These are phyloP conservation scores for Tilletia indica DNA, from an alignment of 1,284 basidiomycete genomes.

Conservation along the genomic window DNA sequence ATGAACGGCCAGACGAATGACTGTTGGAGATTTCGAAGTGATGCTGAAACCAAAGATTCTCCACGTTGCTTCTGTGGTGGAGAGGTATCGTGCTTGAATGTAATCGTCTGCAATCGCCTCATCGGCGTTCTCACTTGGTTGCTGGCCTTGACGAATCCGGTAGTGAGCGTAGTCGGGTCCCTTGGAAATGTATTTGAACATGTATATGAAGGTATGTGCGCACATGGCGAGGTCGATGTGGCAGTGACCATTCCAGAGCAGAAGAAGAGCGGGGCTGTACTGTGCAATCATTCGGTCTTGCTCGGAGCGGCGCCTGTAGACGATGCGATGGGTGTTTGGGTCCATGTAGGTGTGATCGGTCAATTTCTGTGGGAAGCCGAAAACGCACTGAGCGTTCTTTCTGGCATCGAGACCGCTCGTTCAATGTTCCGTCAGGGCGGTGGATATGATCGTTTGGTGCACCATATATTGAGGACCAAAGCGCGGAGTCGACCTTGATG, in stretches of 20 bases:
- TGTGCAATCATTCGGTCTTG: background rate
- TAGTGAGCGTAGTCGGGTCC: background rate
- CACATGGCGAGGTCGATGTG: background rate
- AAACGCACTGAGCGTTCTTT: background rate
- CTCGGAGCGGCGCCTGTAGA: background rate
- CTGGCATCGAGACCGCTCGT: background rate
- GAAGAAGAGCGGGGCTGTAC: background rate
- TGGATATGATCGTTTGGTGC: background rate
- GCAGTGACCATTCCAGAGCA: background rate
- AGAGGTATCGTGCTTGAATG: background rate
- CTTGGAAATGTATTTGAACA: conserved; percentile 1
- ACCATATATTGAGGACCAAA: background rate
- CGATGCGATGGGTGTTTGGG: background rate
- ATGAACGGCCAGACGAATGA: background rate
- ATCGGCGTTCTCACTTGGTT: background rate
- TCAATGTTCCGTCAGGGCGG: background rate
- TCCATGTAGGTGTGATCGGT: background rate
- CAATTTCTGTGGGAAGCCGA: background rate
- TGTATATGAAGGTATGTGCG: background rate
- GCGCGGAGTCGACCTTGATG: background rate
- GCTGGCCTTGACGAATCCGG: background rate
- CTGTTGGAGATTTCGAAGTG: background rate
- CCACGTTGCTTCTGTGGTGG: background rate
- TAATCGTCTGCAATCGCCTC: background rate
- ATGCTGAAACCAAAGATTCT: background rate